Percentiles rank a stretch among this genome's conserved stretches.
Conservation (phyloP, 164 flowering plant species). For the grape (Vitis vinifera) region ASM3070453v1 NC_081806.1:10567501-10568000, state of each 20-base stretch:
- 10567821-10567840: neutral
- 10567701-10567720: neutral
- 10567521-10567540: slow-evolving; percentile 3
- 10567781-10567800: too few species aligned
- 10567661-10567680: slow-evolving; percentile 96
- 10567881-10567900: neutral
- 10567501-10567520: neutral
- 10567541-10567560: slow-evolving; percentile 1
- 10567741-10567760: neutral
- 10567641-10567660: slow-evolving; percentile 97
- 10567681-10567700: slow-evolving; percentile 77
- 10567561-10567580: neutral
- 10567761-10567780: too few species aligned
- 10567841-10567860: neutral
- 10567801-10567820: too few species aligned
- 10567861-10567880: neutral
- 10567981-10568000: too few species aligned
- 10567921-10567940: neutral
- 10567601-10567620: slow-evolving; percentile 89
- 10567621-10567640: slow-evolving; percentile 93
- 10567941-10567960: too few species aligned
- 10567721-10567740: neutral
- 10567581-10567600: slow-evolving; percentile 37
- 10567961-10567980: too few species aligned
- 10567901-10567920: neutral